Evolutionary conservation across 2,329 filamentous ascomycete genomes (phyloP).

Genomic region (Xylaria sp.): DNA sequence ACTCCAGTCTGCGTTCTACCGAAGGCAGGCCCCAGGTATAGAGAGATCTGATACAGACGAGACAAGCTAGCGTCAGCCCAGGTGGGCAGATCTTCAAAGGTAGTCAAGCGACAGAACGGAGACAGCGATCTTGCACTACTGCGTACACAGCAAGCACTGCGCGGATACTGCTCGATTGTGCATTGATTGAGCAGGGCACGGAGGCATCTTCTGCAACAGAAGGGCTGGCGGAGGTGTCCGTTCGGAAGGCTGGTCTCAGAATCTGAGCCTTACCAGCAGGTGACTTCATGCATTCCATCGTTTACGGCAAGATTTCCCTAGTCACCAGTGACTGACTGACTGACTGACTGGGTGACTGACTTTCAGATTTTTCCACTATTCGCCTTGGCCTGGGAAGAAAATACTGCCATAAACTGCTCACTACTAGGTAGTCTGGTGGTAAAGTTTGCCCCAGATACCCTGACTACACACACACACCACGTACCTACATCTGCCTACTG

Average conservation of each 20-base stretch:
- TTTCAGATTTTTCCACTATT: slow-evolving; percentile 13
- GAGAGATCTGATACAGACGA: slow-evolving; percentile 11
- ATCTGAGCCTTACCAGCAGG: slow-evolving; percentile 21
- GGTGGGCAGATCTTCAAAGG: slow-evolving; percentile 31
- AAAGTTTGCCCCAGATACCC: slow-evolving; percentile 23
- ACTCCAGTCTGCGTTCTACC: slow-evolving; percentile 1
- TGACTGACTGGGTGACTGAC: slow-evolving; percentile 2
- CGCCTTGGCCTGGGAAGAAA: slow-evolving; percentile 2
- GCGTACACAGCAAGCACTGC: slow-evolving; percentile 12
- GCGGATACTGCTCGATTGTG: slow-evolving; percentile 27
- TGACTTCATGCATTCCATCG: slow-evolving; percentile 28
- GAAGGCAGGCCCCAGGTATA: not conserved
- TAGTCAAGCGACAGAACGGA: slow-evolving; percentile 30
- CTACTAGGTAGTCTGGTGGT: not conserved
- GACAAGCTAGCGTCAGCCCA: slow-evolving; percentile 23
- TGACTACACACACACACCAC: not conserved
- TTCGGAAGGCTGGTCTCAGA: slow-evolving; percentile 27
- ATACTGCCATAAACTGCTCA: slow-evolving; percentile 14
- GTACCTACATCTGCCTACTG: not conserved
- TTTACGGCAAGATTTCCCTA: slow-evolving; percentile 4
- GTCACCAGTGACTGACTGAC: too few relatives aligned
- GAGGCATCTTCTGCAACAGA: slow-evolving; percentile 35
- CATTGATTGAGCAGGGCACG: slow-evolving; percentile 32
- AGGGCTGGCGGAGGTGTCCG: slow-evolving; percentile 29
- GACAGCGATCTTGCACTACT: slow-evolving; percentile 28